Conservation (phyloP, 129 eudicot species). For the Helichrysum umbraculigerum region DNA sequence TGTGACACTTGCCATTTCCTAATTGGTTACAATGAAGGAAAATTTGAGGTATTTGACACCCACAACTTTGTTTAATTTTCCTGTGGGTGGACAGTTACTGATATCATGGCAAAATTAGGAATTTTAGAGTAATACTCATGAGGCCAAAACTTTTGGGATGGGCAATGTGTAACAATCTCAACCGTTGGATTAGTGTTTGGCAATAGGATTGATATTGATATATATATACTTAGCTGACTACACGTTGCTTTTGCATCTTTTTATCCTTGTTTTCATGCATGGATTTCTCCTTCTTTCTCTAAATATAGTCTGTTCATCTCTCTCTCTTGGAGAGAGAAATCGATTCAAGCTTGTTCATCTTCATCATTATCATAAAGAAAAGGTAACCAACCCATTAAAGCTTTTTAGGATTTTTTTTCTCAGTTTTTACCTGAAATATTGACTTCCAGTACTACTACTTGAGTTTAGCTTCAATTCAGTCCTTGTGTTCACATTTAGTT, state of each 20-base stretch:
- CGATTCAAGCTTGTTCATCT: conserved; percentile 37
- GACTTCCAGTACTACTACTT: conserved; percentile 20
- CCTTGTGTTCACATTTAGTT: conserved; percentile 20
- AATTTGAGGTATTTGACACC: conserved; percentile 14
- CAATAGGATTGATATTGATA: conserved; percentile 29
- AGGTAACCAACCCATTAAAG: conserved; percentile 36
- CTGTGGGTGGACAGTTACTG: conserved; percentile 30
- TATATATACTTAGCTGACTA: conserved; percentile 45
- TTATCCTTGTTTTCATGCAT: conserved; percentile 89
- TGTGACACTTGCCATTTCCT: conserved; percentile 27
- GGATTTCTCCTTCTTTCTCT: conserved; percentile 80
- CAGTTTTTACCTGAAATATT: conserved; percentile 31
- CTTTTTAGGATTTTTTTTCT: background rate
- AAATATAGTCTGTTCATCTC: conserved; percentile 38
- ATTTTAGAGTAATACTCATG: conserved; percentile 12
- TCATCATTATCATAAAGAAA: conserved; percentile 58
- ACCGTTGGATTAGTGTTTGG: conserved; percentile 56
- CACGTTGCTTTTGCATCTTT: conserved; percentile 65
- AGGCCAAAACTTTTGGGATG: conserved; percentile 33
- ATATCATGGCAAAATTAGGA: conserved; percentile 33
- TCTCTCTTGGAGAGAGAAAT: conserved; percentile 31
- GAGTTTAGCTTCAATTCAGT: conserved; percentile 27
- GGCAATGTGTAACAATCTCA: conserved; percentile 30
- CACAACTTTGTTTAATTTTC: conserved; percentile 23
- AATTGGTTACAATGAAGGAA: conserved; percentile 27